Percentiles rank a stretch among this genome's conserved stretches.
Evolutionary conservation across 2,329 filamentous ascomycete species (phyloP).

Genomic region (Sporothrix phasma): DNA sequence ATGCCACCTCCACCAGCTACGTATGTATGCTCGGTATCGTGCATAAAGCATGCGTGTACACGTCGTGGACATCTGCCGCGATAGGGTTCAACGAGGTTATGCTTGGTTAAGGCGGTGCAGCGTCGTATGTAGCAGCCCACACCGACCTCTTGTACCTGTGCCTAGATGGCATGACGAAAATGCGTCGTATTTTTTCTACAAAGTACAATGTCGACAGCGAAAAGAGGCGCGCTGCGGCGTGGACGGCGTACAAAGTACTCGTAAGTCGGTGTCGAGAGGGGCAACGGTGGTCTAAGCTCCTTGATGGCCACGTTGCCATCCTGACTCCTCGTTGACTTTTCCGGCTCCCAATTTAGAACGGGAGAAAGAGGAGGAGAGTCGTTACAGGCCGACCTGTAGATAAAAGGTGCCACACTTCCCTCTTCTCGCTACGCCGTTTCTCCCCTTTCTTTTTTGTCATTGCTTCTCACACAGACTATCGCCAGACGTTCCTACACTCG

Average conservation of each 20-base stretch:
- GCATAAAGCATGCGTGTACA: neutral
- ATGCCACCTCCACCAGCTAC: no score
- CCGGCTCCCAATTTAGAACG: neutral
- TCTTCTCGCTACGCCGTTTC: neutral
- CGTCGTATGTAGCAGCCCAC: neutral
- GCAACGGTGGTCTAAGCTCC: neutral
- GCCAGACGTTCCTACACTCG: neutral
- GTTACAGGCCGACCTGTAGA: neutral
- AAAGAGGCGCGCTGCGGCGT: neutral
- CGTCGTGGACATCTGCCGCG: neutral
- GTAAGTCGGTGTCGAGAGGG: neutral
- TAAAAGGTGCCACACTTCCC: slow-evolving; percentile 7
- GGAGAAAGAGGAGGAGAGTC: neutral
- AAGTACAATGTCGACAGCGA: no score
- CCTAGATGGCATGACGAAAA: neutral
- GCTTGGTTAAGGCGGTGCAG: neutral
- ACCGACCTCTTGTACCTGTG: neutral
- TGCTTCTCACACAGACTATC: neutral
- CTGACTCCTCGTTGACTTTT: neutral
- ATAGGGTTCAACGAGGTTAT: neutral
- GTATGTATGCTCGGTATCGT: neutral
- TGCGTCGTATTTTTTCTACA: no score
- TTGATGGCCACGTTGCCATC: neutral
- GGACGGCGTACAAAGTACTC: neutral
- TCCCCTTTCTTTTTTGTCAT: neutral